Evolutionary conservation across 352 stramenopile species (phyloP).

Genomic region (Pythium brachiatum): DNA sequence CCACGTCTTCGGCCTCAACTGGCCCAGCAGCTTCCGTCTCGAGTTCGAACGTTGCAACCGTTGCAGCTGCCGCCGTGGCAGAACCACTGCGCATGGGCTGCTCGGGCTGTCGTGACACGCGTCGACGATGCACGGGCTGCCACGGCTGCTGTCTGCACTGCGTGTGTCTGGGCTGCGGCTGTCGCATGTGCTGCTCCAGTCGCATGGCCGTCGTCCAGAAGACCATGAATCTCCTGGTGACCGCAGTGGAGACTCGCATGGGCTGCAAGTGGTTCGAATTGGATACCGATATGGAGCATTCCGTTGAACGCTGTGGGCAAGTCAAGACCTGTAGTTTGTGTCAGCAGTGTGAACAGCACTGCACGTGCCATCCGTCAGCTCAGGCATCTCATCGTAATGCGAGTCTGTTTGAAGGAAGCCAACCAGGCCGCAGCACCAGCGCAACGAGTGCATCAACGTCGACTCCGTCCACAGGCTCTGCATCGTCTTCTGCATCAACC

Average conservation of each 20-base stretch:
- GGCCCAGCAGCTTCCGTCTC: not conserved
- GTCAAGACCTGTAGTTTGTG: slow-evolving; percentile 22
- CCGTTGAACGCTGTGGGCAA: slow-evolving; percentile 26
- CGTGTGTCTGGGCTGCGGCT: slow-evolving; percentile 63
- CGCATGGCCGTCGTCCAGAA: slow-evolving; percentile 56
- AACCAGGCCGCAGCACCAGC: not conserved
- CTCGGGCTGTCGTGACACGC: slow-evolving; percentile 55
- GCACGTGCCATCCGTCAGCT: slow-evolving; percentile 20
- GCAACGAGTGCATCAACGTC: not conserved
- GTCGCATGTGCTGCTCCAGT: slow-evolving; percentile 71
- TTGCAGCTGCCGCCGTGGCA: slow-evolving; percentile 1
- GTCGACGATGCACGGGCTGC: slow-evolving; percentile 61
- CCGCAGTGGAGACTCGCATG: slow-evolving; percentile 54
- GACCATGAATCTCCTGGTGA: slow-evolving; percentile 50
- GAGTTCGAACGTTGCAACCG: not conserved
- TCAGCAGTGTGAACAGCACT: slow-evolving; percentile 25
- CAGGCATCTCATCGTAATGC: slow-evolving; percentile 7
- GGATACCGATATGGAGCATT: slow-evolving; percentile 6
- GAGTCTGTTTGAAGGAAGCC: not conserved
- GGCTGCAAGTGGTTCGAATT: slow-evolving; percentile 56
- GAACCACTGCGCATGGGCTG: slow-evolving; percentile 60
- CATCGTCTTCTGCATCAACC: not conserved
- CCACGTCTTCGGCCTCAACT: slow-evolving; percentile 19
- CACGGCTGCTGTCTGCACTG: slow-evolving; percentile 69
- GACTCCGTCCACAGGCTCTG: not conserved